Evolutionary conservation across 2,329 filamentous ascomycete species (phyloP).

Genomic region (Aaosphaeria arxii): DNA sequence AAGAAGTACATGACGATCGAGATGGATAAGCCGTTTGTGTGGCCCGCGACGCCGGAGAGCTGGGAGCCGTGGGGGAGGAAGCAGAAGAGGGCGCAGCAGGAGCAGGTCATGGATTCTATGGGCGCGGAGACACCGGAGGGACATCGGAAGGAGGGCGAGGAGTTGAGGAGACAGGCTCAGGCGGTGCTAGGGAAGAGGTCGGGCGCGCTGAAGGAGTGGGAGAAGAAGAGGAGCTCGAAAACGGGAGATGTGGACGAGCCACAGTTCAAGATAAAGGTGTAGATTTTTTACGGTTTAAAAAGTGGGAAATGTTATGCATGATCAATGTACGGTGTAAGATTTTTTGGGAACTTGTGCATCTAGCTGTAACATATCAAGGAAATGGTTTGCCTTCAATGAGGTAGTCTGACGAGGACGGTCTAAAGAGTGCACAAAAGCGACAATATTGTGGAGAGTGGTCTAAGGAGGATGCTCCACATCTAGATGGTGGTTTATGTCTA

Average conservation of each 20-base stretch:
- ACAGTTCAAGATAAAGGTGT: no score
- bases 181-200: conserved; percentile 16
- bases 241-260: no score
- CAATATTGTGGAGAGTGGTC: background rate
- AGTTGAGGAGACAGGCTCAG: conserved; percentile 23
- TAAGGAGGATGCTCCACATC: conserved; percentile 28
- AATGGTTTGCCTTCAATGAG: background rate
- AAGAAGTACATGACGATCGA: conserved; percentile 95
- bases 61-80: conserved; percentile 42
- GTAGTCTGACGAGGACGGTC: background rate
- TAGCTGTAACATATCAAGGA: background rate
- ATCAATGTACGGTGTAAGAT: background rate
- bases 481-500: conserved; percentile 40
- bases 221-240: background rate
- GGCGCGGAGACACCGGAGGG: conserved; percentile 1
- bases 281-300: no score
- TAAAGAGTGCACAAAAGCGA: background rate
- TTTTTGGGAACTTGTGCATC: background rate
- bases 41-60: conserved; percentile 69
- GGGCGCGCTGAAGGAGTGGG: background rate
- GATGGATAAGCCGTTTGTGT: conserved; percentile 82
- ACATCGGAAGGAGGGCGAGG: conserved; percentile 4
- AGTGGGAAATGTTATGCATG: no score
- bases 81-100: conserved; percentile 31
- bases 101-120: conserved; percentile 18